Conservation (phyloP, 768 basidiomycete species). For the Trametes coccinea region DNA sequence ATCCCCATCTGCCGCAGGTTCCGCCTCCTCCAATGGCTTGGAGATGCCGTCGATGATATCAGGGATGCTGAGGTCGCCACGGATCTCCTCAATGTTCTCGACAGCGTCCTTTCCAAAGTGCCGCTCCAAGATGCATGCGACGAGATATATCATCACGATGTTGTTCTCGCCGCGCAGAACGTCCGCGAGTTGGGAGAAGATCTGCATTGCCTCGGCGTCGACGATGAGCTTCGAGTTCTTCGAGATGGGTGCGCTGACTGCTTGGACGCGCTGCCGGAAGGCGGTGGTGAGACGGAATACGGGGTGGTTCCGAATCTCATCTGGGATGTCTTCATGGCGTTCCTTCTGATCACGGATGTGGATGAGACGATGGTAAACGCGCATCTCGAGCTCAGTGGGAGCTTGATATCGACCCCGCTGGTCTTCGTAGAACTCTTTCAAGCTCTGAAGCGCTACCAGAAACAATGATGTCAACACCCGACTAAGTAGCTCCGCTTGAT, state of each 20-base stretch:
- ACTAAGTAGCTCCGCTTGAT: background rate
- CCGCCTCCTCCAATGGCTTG: conserved; percentile 25
- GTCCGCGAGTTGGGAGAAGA: conserved; percentile 61
- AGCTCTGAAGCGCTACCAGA: conserved; percentile 77
- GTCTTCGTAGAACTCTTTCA: conserved; percentile 94
- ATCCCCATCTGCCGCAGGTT: conserved; percentile 20
- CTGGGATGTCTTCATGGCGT: conserved; percentile 72
- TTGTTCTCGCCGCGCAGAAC: conserved; percentile 67
- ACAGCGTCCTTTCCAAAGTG: conserved; percentile 82
- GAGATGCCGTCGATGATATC: conserved; percentile 72
- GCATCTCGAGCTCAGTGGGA: conserved; percentile 92
- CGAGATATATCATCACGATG: conserved; percentile 76
- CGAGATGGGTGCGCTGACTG: conserved; percentile 70
- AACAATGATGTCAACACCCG: background rate
- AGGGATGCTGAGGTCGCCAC: conserved; percentile 53
- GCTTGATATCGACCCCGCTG: conserved; percentile 64
- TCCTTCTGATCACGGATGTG: conserved; percentile 86
- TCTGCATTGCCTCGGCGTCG: conserved; percentile 63
- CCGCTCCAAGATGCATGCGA: conserved; percentile 87
- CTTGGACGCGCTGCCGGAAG: conserved; percentile 80
- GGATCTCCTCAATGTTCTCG: conserved; percentile 69
- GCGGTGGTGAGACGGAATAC: conserved; percentile 81
- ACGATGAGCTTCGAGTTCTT: conserved; percentile 67
- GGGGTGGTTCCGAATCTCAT: conserved; percentile 64
- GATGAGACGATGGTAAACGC: conserved; percentile 89